Conservation (phyloP, 768 basidiomycete species). For the Boletus speciosus region DNA sequence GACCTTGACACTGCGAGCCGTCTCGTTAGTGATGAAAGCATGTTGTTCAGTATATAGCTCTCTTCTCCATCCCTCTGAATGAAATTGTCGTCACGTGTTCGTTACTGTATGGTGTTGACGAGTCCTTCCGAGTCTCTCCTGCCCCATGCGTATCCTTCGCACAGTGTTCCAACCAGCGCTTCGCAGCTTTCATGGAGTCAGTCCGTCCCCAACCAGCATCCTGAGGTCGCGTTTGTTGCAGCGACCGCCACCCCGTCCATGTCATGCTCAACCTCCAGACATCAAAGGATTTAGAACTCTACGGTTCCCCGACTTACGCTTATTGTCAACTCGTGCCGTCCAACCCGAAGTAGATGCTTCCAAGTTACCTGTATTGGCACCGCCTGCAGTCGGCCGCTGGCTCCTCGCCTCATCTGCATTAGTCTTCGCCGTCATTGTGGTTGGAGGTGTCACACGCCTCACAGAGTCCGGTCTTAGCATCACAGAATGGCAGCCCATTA, state of each 20-base stretch:
- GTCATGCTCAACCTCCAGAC: constrained; percentile 3
- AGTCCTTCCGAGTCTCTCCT: background rate
- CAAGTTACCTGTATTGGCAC: constrained; percentile 54
- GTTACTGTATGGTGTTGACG: background rate
- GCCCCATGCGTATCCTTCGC: constrained; percentile 22
- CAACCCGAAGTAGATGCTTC: constrained; percentile 15
- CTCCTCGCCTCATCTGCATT: constrained; percentile 79
- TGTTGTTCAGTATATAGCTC: background rate
- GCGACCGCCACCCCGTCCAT: background rate
- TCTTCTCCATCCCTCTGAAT: background rate
- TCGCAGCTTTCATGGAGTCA: constrained; percentile 4
- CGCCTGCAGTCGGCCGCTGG: constrained; percentile 77
- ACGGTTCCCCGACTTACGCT: constrained; percentile 32
- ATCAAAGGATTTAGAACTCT: background rate
- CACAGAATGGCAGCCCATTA: constrained; percentile 95
- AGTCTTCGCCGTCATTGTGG: constrained; percentile 89
- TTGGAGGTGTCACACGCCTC: constrained; percentile 93
- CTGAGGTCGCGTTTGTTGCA: constrained; percentile 11
- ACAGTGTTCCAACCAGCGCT: constrained; percentile 16
- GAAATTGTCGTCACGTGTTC: constrained; percentile 16
- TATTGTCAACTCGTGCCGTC: constrained; percentile 37
- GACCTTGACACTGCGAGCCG: constrained; percentile 28
- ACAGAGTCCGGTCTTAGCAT: constrained; percentile 98
- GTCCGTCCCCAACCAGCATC: background rate
- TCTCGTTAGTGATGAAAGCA: constrained; percentile 32